Conservation (phyloP, 805 yeast genomes). For the Metschnikowia bowlesiae region DNA sequence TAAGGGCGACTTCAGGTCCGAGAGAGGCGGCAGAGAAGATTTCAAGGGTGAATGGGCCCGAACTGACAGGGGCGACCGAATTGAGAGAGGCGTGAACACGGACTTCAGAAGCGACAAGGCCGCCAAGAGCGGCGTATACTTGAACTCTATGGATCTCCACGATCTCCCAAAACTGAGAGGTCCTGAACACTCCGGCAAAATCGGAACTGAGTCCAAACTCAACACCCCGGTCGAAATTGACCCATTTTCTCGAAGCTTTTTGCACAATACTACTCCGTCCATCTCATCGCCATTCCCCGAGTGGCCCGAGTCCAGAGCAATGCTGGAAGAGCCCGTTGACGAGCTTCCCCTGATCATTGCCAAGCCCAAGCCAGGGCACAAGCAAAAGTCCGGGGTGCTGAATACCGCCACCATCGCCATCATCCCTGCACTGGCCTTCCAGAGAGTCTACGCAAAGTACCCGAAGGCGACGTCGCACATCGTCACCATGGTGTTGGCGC, state of each 20-base stretch:
- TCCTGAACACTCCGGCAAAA: neutral
- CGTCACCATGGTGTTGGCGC: slow-evolving; percentile 83
- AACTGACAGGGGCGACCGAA: no score
- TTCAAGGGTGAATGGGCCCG: no score
- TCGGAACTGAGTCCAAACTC: neutral
- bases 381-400: slow-evolving; percentile 9
- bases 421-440: slow-evolving; percentile 81
- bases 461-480: slow-evolving; percentile 92
- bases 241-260: neutral
- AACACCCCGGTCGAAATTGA: neutral
- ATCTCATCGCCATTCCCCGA: neutral
- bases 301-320: neutral
- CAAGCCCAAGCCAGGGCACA: slow-evolving; percentile 45
- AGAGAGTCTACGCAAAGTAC: slow-evolving; percentile 62
- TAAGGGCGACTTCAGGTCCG: no score
- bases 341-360: slow-evolving; percentile 52
- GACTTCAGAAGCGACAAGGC: no score
- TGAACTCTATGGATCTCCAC: no score
- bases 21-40: no score
- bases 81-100: no score
- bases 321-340: neutral
- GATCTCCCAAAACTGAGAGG: neutral
- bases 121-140: no score
- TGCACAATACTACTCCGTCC: neutral
- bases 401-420: slow-evolving; percentile 75